Evolutionary conservation across 257 asterid species (phyloP).

Genomic region (Paulownia fortunei): DNA sequence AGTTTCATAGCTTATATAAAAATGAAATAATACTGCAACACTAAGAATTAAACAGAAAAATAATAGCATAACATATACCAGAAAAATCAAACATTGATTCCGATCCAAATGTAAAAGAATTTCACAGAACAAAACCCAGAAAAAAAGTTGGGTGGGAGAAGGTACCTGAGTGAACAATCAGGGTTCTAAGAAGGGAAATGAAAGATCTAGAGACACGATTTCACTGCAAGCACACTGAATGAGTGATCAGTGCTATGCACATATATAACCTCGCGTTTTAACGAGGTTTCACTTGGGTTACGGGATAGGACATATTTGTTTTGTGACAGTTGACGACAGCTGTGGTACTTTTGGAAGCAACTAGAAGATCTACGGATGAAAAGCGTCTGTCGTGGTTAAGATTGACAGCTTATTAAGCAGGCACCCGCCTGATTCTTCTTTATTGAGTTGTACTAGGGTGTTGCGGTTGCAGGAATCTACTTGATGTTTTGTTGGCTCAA

Average conservation of each 20-base stretch:
- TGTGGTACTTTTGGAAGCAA: background rate
- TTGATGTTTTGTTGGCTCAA: background rate
- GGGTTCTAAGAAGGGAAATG: slow-evolving; percentile 3
- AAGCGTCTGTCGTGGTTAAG: background rate
- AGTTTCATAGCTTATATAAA: background rate
- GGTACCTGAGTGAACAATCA: slow-evolving; percentile 28
- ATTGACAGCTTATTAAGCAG: background rate
- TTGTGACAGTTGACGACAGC: background rate
- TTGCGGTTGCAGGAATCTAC: background rate
- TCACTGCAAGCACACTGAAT: background rate
- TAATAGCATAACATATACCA: background rate
- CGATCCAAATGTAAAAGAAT: background rate
- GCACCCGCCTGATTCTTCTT: background rate
- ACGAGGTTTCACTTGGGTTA: background rate
- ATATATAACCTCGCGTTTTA: background rate
- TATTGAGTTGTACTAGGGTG: background rate
- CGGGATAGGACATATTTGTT: background rate
- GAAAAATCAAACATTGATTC: background rate
- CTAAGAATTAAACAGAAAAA: background rate
- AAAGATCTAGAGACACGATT: slow-evolving; percentile 12
- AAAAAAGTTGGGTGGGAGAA: background rate
- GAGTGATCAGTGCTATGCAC: background rate
- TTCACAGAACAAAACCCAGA: background rate
- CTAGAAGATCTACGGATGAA: slow-evolving; percentile 20
- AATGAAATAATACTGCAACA: background rate